Percentiles rank a stretch among this genome's conserved stretches.
phyloP scores from a whole-genome alignment of 78 protist species.

The Creolimax fragrantissima region DNA sequence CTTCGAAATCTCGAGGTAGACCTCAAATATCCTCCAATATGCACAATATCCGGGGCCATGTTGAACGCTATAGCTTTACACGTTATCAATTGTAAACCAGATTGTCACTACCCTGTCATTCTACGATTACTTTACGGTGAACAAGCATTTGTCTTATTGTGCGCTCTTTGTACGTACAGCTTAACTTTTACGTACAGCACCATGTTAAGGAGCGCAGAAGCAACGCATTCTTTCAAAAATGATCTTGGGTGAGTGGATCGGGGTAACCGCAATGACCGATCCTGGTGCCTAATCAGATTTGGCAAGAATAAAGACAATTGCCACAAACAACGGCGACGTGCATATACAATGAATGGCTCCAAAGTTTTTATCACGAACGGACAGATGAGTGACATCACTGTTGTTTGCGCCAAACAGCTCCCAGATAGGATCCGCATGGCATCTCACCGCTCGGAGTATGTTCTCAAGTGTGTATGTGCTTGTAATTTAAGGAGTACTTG shows the following conservation, averaged over 20 bases:
- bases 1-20: background rate
- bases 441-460: slow-evolving; percentile 25
- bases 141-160: background rate
- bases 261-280: slow-evolving; percentile 56
- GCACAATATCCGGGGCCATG: too few relatives aligned
- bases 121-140: background rate
- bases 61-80: background rate
- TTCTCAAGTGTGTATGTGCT: too few relatives aligned
- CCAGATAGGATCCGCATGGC: slow-evolving; percentile 32
- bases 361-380: slow-evolving; percentile 45
- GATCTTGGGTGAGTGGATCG: background rate
- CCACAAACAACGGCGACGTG: slow-evolving; percentile 53
- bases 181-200: background rate
- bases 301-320: slow-evolving; percentile 40
- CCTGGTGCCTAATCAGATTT: slow-evolving; percentile 69
- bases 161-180: background rate
- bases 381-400: background rate
- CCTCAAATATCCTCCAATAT: too few relatives aligned
- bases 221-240: background rate
- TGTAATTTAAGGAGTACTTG: too few relatives aligned
- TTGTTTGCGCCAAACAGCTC: slow-evolving; percentile 31
- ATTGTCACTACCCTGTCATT: background rate
- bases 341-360: slow-evolving; percentile 35
- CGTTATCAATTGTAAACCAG: background rate
- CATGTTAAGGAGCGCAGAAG: slow-evolving; percentile 38